Evolutionary conservation across 192 early-diverging fungal species (phyloP).

Genomic region (Ramicandelaber brevisporus): DNA sequence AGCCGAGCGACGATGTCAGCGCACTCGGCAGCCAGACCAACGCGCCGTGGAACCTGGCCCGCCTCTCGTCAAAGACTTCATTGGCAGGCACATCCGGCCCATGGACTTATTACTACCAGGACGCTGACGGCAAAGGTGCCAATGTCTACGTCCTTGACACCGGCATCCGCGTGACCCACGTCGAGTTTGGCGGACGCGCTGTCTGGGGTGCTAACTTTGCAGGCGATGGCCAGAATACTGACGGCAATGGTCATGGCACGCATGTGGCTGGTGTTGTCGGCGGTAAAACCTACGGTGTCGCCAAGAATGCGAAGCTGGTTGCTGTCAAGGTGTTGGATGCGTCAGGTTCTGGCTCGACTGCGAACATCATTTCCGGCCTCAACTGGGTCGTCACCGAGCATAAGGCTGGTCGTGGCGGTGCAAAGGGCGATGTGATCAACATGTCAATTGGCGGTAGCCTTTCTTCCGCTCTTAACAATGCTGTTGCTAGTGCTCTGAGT

Average conservation of each 20-base stretch:
- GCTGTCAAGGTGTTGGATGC: constrained; percentile 37
- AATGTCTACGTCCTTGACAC: constrained; percentile 42
- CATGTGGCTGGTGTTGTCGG: constrained; percentile 25
- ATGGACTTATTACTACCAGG: constrained; percentile 23
- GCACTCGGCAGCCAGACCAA: no score
- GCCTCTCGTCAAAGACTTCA: constrained; percentile 16
- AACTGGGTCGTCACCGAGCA: constrained; percentile 7
- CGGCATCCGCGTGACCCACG: constrained; percentile 18
- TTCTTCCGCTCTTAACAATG: constrained; percentile 1
- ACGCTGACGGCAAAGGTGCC: constrained; percentile 26
- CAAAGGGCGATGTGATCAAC: constrained; percentile 5
- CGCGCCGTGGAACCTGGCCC: constrained; percentile 15
- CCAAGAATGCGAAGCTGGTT: constrained; percentile 44
- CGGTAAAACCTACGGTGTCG: constrained; percentile 33
- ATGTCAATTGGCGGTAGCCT: constrained; percentile 7
- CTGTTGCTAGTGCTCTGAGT: neutral
- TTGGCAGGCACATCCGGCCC: no score
- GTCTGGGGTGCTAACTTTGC: constrained; percentile 18
- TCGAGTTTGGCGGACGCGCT: constrained; percentile 24
- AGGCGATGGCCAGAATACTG: constrained; percentile 9
- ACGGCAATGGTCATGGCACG: constrained; percentile 26
- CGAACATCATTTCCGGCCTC: constrained; percentile 13
- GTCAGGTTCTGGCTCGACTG: constrained; percentile 10
- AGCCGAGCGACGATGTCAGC: no score
- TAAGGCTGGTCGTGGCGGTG: constrained; percentile 10